Evolutionary conservation across 2,329 filamentous ascomycete genomes (phyloP), one percentile per base, ranked within the genome.

Genomic region (Fusarium ambrosium): DNA sequence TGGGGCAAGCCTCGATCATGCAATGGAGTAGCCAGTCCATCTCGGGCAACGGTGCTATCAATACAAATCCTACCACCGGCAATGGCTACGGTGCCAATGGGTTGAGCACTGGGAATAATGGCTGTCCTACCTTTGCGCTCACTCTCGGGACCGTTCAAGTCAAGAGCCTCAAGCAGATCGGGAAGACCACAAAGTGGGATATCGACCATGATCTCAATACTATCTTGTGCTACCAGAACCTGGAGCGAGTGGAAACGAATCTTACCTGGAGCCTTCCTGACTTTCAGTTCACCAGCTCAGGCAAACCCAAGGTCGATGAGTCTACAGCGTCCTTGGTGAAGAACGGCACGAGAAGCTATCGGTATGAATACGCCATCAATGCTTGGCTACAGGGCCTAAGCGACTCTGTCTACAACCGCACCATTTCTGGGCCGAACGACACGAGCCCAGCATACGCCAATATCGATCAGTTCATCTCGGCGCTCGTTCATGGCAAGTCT

Each of bases 201-300:
- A 75, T 78, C 16, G 72, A 77, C 29, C 68, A 71, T 51, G 73
- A 79, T 45, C 64, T 79, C 3, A 72, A 68, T 4, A 79, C 73
- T 0, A 37, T 76, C 27, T 34, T 79, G 22, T 79, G 77, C 61
- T 78, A 76, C 56, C 77, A 77, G 48, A 78, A 74, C 14, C 41
- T 78, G 2, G 77, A 79, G 39, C 62, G 78, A 39, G 67, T 79
- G 41, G 63, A 56, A 18, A 62, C 77, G 4, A 74, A 79, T 32
- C 68, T 77, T n/a, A 74, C 73, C 5, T 77, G 74, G 69, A 69
- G 53, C 10, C 32, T 75, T 6, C 76, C 77, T 1, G 63, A 69
- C 20, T 73, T 78, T 53, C 56, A 68, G n/a, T 48, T 79, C n/a
- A 55, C 65, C 9, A n/a, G 36, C 27, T 55, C 65, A 4, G 48